Evolutionary conservation across 106 monocot species (phyloP).

Genomic region (Ottelia alismoides): DNA sequence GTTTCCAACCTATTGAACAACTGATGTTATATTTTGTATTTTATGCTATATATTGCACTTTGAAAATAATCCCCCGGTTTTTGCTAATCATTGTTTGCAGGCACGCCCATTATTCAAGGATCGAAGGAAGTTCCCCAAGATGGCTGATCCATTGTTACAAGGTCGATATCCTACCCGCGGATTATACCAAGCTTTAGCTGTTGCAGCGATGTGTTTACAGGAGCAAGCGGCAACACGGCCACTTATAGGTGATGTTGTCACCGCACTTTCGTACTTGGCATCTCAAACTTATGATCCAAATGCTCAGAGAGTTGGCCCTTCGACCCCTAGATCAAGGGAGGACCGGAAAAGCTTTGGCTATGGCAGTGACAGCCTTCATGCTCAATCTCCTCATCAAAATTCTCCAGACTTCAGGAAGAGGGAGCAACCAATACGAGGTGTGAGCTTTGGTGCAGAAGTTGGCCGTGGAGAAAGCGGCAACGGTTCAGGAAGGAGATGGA

Average conservation of each 20-base stretch:
- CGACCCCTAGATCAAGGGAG: constrained; percentile 33
- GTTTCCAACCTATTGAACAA: too few species aligned
- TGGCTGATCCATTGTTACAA: constrained; percentile 60
- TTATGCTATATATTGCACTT: constrained; percentile 35
- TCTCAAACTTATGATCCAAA: constrained; percentile 46
- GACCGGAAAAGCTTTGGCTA: constrained; percentile 18
- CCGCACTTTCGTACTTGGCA: constrained; percentile 68
- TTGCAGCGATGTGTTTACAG: constrained; percentile 83
- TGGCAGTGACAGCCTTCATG: constrained; percentile 10
- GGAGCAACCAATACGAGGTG: constrained; percentile 14
- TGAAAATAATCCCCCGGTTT: constrained; percentile 63
- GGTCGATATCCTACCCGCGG: constrained; percentile 58
- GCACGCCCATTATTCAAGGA: constrained; percentile 72
- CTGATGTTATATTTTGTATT: too few species aligned
- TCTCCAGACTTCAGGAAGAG: constrained; percentile 45
- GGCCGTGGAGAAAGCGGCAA: constrained; percentile 23
- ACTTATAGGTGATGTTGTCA: constrained; percentile 66
- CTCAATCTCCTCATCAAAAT: constrained; percentile 31
- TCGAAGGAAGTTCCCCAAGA: constrained; percentile 33
- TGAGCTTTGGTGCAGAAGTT: constrained; percentile 20
- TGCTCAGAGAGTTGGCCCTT: constrained; percentile 24
- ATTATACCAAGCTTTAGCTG: constrained; percentile 72
- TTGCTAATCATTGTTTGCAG: constrained; percentile 56
- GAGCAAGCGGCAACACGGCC: constrained; percentile 68
- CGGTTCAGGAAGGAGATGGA: constrained; percentile 40